Base-by-base conservation (phyloP, 805 yeast species). In the Saccharomycopsis fermentans region DNA sequence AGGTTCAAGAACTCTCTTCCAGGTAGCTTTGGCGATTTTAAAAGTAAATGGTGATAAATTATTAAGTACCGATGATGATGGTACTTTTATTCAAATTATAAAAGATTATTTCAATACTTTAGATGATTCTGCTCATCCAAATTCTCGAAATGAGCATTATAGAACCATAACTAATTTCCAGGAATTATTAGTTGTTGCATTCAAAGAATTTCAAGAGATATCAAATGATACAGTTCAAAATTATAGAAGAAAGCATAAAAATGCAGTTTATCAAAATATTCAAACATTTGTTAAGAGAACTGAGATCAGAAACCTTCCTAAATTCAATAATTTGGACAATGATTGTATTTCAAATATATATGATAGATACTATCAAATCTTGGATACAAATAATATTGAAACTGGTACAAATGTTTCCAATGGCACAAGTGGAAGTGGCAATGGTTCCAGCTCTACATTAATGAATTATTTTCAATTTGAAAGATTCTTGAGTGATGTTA, bases 241-340 rank as follows among this genome's bases (percentile, higher is more conserved):
- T 59, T 85, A 83, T 65, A 80, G 98, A 56, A 74, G 78, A 26
- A 86, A 79, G 67, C 84, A 81, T 69, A 83, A 90, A 70, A 82
- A 84, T 64, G 81, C 84, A 52, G 92, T 94, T 51, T 82, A 87
- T 67, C 87, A 81, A 65, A 92, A 94, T 57, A 90, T 92, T 62
- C 96, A 94, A 64, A 77, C 83, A 1, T 92, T 92, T 73, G 95
- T 94, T 37, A 94, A 92, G 70, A 78, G 96, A 59, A 89, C 97
- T 0, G 97, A 94, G 70, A 69, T 94, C 47, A 78, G 99, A 64
- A 91, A 90, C 70, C 73, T 92, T 57, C 92, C 95, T 37, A 84
- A 85, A 67, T 81, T 88, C 0, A 78, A 76, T 27, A 81, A 86
- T 66, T 71, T 92, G 36, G 69, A 76, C 3, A 74, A 71, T 27